These are phyloP conservation scores for Malus hybrid DNA, from an alignment of 331 rosid species.

Conservation along the genomic window DNA sequence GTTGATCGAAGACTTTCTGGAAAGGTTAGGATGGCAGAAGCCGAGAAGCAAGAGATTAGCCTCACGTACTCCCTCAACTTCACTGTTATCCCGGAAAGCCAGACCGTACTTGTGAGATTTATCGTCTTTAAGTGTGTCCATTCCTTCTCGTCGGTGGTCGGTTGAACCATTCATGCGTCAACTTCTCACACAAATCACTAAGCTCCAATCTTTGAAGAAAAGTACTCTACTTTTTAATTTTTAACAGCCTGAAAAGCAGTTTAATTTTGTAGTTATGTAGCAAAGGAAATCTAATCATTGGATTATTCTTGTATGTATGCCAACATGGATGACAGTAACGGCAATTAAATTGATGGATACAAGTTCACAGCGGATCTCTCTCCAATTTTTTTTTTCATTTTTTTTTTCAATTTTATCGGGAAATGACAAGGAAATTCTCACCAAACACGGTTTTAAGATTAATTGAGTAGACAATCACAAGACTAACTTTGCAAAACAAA, in stretches of 20 bases:
- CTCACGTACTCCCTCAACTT: slow-evolving; percentile 16
- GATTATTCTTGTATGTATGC: background rate
- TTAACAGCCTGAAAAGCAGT: background rate
- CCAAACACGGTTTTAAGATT: background rate
- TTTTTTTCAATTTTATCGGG: too few relatives aligned
- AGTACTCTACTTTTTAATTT: background rate
- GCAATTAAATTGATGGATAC: background rate
- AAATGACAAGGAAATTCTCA: background rate
- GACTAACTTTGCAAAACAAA: background rate
- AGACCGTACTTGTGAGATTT: slow-evolving; percentile 23
- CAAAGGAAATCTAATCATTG: background rate
- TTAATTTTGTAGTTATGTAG: background rate
- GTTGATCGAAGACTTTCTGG: slow-evolving; percentile 85
- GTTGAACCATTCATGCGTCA: background rate
- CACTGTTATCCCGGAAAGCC: slow-evolving; percentile 15
- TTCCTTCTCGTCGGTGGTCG: background rate
- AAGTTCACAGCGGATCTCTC: too few relatives aligned
- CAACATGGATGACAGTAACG: background rate
- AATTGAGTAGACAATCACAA: background rate
- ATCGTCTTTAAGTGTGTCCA: background rate
- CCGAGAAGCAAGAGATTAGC: slow-evolving; percentile 37
- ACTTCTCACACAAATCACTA: background rate
- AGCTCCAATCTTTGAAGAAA: background rate
- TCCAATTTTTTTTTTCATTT: background rate
- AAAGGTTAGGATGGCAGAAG: slow-evolving; percentile 69